These are phyloP conservation scores for Geotrichum klebahnii DNA, from an alignment of 1,139 yeast species.

Conservation along the genomic window DNA sequence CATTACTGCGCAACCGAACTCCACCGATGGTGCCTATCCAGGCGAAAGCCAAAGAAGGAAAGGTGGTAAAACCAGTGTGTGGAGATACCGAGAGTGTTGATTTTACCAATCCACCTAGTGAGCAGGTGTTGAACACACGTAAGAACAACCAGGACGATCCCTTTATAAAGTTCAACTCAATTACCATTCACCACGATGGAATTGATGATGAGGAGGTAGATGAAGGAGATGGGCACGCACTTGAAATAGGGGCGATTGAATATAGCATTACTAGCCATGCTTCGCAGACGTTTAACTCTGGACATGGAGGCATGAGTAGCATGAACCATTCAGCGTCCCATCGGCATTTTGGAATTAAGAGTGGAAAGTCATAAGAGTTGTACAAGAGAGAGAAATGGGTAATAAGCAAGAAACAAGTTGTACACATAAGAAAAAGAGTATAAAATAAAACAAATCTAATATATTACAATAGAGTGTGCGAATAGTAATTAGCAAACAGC, in stretches of 20 bases:
- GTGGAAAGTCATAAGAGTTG: conserved; percentile 7
- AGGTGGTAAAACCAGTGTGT: not conserved
- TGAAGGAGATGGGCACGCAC: conserved; percentile 2
- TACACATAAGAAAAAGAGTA: not conserved
- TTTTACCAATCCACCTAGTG: conserved; percentile 7
- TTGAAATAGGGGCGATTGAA: conserved; percentile 14
- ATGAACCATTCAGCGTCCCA: conserved; percentile 14
- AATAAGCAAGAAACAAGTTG: conserved; percentile 28
- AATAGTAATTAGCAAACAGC: conserved; percentile 8
- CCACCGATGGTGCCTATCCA: conserved; percentile 94
- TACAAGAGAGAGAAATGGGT: conserved; percentile 18
- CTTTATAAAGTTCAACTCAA: conserved; percentile 81
- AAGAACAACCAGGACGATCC: conserved; percentile 56
- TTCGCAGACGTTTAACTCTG: conserved; percentile 2
- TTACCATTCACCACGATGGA: conserved; percentile 73
- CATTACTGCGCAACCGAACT: conserved; percentile 78
- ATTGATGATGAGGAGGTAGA: conserved; percentile 23
- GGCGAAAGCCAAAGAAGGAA: conserved; percentile 43
- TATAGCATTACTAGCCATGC: conserved; percentile 14
- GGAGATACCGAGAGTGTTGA: conserved; percentile 19
- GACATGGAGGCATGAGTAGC: conserved; percentile 2
- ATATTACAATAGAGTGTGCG: not conserved
- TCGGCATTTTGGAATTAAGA: conserved; percentile 22
- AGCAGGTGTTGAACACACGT: not conserved
- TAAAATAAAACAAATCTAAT: not conserved